These are phyloP conservation scores for Guadua angustifolia DNA, from an alignment of 176 grass and related monocot species.

Conservation along the genomic window DNA sequence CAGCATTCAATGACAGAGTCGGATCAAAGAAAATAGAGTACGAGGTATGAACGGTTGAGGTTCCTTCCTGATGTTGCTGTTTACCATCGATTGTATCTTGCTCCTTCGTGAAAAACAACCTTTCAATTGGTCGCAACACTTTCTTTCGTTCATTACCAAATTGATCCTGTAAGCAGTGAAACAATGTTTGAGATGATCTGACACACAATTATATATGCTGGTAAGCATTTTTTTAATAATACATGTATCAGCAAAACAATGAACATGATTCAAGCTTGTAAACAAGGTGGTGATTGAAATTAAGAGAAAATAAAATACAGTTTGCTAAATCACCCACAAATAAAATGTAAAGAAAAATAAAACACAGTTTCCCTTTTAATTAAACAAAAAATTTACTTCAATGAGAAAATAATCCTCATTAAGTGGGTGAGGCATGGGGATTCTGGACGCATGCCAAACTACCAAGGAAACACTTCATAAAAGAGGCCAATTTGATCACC, in stretches of 20 bases:
- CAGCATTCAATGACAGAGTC: slow-evolving; percentile 39
- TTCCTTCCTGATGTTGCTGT: slow-evolving; percentile 42
- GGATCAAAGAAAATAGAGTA: slow-evolving; percentile 55
- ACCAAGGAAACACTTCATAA: slow-evolving; percentile 26
- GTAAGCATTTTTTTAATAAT: slow-evolving; percentile 2
- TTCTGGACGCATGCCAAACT: background rate
- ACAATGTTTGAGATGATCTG: slow-evolving; percentile 11
- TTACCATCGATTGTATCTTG: slow-evolving; percentile 44
- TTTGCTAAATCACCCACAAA: slow-evolving; percentile 4
- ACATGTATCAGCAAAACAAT: slow-evolving; percentile 5
- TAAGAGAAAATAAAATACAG: background rate
- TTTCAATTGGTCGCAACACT: slow-evolving; percentile 53
- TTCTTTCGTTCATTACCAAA: slow-evolving; percentile 35
- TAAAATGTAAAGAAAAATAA: background rate
- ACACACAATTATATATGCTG: background rate
- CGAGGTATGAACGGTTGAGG: slow-evolving; percentile 33
- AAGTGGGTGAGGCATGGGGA: background rate
- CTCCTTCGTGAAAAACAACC: slow-evolving; percentile 49
- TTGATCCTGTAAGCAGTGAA: slow-evolving; percentile 38
- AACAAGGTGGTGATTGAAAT: slow-evolving; percentile 8
- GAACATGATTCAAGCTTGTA: slow-evolving; percentile 6
- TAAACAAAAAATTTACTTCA: background rate
- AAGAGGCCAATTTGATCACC: background rate
- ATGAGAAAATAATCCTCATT: background rate
- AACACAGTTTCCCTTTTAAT: background rate